phyloP scores from a whole-genome alignment of 306 rosid species.

The Trifolium dubium region DNA sequence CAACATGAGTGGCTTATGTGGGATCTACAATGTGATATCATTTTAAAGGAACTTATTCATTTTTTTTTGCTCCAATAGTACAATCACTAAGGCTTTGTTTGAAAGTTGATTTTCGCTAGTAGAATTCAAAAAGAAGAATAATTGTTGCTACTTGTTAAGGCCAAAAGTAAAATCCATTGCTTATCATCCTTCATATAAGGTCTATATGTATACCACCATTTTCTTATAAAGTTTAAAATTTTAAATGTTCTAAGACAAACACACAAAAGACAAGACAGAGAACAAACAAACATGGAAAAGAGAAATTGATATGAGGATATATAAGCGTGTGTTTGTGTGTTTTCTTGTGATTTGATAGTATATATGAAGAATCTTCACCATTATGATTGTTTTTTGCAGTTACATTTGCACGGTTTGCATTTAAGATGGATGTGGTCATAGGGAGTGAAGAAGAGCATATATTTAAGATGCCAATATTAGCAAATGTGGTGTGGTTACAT shows the following conservation, averaged over 20 bases:
- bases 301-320: background rate
- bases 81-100: too few species aligned
- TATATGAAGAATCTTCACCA: background rate
- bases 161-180: too few species aligned
- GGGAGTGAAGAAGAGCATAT: slow-evolving; percentile 27
- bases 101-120: too few species aligned
- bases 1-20: too few species aligned
- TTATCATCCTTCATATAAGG: too few species aligned
- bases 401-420: slow-evolving; percentile 24
- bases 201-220: too few species aligned
- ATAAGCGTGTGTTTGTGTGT: background rate
- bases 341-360: background rate
- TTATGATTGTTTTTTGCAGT: slow-evolving; percentile 1
- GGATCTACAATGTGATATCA: too few species aligned
- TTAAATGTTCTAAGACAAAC: background rate
- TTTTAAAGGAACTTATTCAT: too few species aligned
- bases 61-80: too few species aligned
- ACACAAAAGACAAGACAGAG: background rate
- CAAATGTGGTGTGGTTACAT: slow-evolving; percentile 50
- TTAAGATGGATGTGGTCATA: slow-evolving; percentile 27
- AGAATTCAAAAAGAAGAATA: too few species aligned
- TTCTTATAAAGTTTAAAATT: too few species aligned
- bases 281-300: background rate
- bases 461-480: slow-evolving; percentile 47
- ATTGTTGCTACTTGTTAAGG: too few species aligned